Percentiles rank a stretch among this genome's conserved stretches.
phyloP scores from a whole-genome alignment of 176 grass and related monocot genomes.

The Hordeum marinum region DNA sequence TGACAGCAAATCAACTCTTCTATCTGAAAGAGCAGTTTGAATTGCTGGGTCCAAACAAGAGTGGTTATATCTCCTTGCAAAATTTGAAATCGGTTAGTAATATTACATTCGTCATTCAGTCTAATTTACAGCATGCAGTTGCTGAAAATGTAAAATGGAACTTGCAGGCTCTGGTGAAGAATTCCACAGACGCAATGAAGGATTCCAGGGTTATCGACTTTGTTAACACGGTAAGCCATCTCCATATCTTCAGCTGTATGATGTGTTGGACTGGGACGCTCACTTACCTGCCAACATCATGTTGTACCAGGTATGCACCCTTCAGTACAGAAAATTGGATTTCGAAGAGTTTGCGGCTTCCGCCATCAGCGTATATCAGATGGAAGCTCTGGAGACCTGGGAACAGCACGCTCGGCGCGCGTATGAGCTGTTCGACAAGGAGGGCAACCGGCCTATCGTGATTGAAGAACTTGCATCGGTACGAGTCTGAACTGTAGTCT shows the following conservation, averaged over 20 bases:
- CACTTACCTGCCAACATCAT: background rate
- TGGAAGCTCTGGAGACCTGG: constrained; percentile 97
- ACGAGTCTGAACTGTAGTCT: constrained; percentile 1
- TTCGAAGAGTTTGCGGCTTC: constrained; percentile 96
- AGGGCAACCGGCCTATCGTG: constrained; percentile 96
- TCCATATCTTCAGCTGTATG: background rate
- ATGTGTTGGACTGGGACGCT: background rate
- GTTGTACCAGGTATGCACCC: constrained; percentile 76
- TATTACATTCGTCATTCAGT: constrained; percentile 1
- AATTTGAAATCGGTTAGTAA: constrained; percentile 84
- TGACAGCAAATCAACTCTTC: constrained; percentile 76
- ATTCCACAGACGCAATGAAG: constrained; percentile 95
- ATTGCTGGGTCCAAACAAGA: constrained; percentile 86
- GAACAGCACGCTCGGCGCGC: constrained; percentile 80
- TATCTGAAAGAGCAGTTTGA: constrained; percentile 92
- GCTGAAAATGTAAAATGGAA: constrained; percentile 18
- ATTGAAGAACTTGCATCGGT: constrained; percentile 99
- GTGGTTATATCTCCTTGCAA: constrained; percentile 87
- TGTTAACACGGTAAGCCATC: constrained; percentile 65
- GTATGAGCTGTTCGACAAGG: constrained; percentile 94
- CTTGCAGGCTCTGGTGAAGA: constrained; percentile 75
- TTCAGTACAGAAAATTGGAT: constrained; percentile 99
- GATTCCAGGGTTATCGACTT: constrained; percentile 95
- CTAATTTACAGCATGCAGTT: background rate
- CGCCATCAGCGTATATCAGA: constrained; percentile 89